Evolutionary conservation across 106 monocot genomes (phyloP).

Genomic region (Dendrobium catenatum): DNA sequence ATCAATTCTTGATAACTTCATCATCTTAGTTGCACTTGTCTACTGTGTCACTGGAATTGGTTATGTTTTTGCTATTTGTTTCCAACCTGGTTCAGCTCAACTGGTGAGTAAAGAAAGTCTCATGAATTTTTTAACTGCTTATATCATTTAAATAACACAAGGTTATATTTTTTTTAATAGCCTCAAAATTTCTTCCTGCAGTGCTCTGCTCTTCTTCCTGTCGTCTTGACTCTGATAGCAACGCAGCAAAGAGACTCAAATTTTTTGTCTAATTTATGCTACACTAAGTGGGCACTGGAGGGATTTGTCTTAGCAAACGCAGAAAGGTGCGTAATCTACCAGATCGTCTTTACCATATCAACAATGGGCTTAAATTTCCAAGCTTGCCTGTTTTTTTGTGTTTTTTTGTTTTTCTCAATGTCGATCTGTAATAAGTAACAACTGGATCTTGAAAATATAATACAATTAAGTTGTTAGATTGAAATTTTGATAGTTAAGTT

Average conservation of each 20-base stretch:
- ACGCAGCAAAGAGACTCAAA: constrained; percentile 40
- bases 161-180: no score
- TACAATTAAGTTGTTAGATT: no score
- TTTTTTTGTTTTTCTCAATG: no score
- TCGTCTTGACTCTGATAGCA: constrained; percentile 89
- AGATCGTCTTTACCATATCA: not conserved
- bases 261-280: constrained; percentile 60
- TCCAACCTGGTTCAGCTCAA: constrained; percentile 81
- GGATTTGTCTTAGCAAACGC: constrained; percentile 78
- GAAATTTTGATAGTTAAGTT: no score
- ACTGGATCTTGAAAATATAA: no score
- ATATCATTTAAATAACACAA: no score
- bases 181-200: constrained; percentile 23
- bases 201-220: constrained; percentile 92
- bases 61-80: constrained; percentile 74
- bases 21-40: constrained; percentile 56
- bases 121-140: not conserved
- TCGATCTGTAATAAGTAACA: no score
- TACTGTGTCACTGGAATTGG: constrained; percentile 89
- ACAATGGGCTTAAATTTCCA: no score
- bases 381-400: no score
- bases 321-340: constrained; percentile 31
- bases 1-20: constrained; percentile 65
- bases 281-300: constrained; percentile 92
- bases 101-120: constrained; percentile 32